These are phyloP conservation scores for Phaffomyces opuntiae DNA, from an alignment of 805 yeast genomes.

Conservation along the genomic window DNA sequence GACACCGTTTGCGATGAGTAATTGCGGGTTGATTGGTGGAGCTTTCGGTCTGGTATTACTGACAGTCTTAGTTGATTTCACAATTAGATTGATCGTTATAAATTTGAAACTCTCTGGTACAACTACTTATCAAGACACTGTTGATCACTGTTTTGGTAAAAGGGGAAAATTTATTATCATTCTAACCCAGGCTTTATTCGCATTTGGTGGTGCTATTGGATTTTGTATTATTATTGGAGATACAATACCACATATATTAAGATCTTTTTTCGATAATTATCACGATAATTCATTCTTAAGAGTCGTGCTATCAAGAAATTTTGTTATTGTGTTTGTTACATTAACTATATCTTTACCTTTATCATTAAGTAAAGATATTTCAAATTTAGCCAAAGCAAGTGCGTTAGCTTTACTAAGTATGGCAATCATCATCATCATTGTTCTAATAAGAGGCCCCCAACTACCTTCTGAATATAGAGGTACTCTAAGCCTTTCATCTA, in stretches of 20 bases:
- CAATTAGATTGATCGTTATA: constrained; percentile 68
- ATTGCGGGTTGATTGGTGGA: constrained; percentile 77
- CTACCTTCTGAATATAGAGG: constrained; percentile 44
- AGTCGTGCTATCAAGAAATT: constrained; percentile 57
- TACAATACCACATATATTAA: constrained; percentile 83
- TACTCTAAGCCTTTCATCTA: constrained; percentile 32
- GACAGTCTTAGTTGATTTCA: constrained; percentile 82
- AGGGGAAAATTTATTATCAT: constrained; percentile 62
- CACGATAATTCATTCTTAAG: constrained; percentile 31
- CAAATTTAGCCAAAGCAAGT: constrained; percentile 79
- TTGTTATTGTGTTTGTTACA: constrained; percentile 66
- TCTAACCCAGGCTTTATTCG: constrained; percentile 78
- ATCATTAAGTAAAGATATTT: constrained; percentile 72
- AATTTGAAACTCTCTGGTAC: constrained; percentile 76
- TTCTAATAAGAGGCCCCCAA: constrained; percentile 67
- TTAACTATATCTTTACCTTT: constrained; percentile 74
- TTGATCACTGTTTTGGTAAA: constrained; percentile 68
- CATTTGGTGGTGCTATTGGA: constrained; percentile 92
- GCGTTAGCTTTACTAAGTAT: constrained; percentile 82
- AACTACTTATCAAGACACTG: constrained; percentile 80
- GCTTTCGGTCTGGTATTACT: constrained; percentile 49
- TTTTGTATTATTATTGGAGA: constrained; percentile 94
- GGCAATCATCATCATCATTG: constrained; percentile 69
- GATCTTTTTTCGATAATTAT: constrained; percentile 49
- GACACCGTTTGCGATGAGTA: constrained; percentile 80